A percentile compares a stretch with the other conserved stretches of the same genome.
These are phyloP conservation scores for Fusarium solani-melongenae DNA, from an alignment of 2,329 filamentous ascomycete species.

Conservation along the genomic window DNA sequence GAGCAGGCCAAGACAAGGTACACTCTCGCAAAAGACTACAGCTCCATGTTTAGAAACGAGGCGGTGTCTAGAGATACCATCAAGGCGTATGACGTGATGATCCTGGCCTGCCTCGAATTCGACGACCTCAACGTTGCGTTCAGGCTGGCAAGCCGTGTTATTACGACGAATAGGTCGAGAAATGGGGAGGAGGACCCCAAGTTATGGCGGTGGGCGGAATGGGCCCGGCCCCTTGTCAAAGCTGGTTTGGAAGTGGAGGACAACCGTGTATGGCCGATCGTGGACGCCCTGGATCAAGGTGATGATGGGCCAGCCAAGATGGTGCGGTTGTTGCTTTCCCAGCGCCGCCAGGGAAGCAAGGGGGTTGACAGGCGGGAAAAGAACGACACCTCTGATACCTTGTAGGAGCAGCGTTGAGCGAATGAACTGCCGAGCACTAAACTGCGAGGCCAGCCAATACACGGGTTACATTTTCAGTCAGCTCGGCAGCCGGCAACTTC, in stretches of 20 bases:
- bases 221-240: conserved; percentile 45
- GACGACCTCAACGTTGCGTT: conserved; percentile 50
- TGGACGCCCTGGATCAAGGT: conserved; percentile 43
- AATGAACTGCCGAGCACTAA: not conserved
- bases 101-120: conserved; percentile 43
- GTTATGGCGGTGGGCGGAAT: conserved; percentile 30
- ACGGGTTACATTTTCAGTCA: not conserved
- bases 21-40: conserved; percentile 47
- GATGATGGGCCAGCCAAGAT: conserved; percentile 32
- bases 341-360: conserved; percentile 21
- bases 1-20: conserved; percentile 37
- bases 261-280: conserved; percentile 46
- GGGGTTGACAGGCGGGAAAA: not conserved
- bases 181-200: not conserved
- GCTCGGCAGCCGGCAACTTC: conserved; percentile 8
- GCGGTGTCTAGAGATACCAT: conserved; percentile 20
- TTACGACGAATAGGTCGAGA: conserved; percentile 15
- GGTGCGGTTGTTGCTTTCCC: conserved; percentile 41
- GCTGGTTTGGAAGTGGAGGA: conserved; percentile 45
- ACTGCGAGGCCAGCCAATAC: not conserved
- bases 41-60: conserved; percentile 22
- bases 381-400: not conserved
- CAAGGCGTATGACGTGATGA: conserved; percentile 41
- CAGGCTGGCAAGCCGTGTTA: conserved; percentile 41
- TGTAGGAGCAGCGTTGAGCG: not conserved